Base-by-base conservation (phyloP, 1,139 yeast species). In the Nakaseomyces delphensis region DNA sequence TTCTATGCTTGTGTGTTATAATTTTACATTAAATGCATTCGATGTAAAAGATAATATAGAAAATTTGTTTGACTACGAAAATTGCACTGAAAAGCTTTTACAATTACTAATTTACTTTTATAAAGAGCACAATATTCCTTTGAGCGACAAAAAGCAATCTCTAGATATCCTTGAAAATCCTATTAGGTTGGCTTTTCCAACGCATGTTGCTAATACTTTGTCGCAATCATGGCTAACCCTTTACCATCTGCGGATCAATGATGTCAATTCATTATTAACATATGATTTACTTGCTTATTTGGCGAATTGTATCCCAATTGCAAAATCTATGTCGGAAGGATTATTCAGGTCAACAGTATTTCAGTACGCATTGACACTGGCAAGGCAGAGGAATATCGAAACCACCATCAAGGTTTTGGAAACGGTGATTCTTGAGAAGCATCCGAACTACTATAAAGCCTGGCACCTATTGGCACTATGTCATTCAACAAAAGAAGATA, bases 391-490 rank as follows among this genome's bases (percentile, higher is more conserved):
- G 36, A 57, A 61, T 19, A 51, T 63, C 9, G 61, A 57, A 27
- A 59, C 55, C 7, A 60, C 72, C 1, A 58, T 65, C 32, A 56
- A 55, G 29, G 70, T 64, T 18, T 40, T 66, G 38, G 70, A 67
- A 45, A 40, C 52, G 4, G 54, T 51, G 2, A 44, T 66, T 1
- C 55, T 76, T 27, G 56, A 56, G 9, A 49, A 59, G 10, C 63
- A 69, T 35, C 69, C 73, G 1, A 62, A 63, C 11, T 67, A 68
- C 49, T 59, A 72, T 42, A 67, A 68, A 45, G 67, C 73, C 32
- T 70, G 80, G 71, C 77, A 77, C 51, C 54, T 77, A 40, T 59
- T 76, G 25, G 69, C 75, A 0, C 63, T 77, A 43, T 60, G 77
- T 23, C 66, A 75, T 39, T 72, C 82, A 0, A 69, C 76, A 1